A percentile compares a stretch with the other conserved stretches of the same genome.
Evolutionary conservation across 305 asterid genomes (phyloP).

Genomic region (Solanum hybrid): DNA sequence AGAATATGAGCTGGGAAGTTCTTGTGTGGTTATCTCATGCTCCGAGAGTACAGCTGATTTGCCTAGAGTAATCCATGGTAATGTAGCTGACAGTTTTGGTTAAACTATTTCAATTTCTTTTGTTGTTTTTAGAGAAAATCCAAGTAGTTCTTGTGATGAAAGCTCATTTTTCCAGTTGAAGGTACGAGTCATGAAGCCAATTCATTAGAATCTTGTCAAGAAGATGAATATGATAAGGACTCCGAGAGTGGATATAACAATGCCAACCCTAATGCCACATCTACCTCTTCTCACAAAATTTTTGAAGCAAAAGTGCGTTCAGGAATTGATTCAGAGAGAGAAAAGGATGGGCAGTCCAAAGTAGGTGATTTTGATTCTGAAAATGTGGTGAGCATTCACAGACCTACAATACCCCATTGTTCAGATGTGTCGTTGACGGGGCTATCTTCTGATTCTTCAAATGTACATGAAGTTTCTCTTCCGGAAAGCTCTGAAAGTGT

Average conservation of each 20-base stretch:
- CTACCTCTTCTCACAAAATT: conserved; percentile 1
- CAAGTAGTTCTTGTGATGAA: conserved; percentile 11
- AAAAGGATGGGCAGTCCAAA: not conserved
- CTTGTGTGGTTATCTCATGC: conserved; percentile 3
- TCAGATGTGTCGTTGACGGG: conserved; percentile 16
- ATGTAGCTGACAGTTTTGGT: not conserved
- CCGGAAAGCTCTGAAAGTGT: conserved; percentile 5
- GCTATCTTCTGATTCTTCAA: conserved; percentile 6
- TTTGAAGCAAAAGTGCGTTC: conserved; percentile 11
- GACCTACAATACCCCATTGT: conserved; percentile 6
- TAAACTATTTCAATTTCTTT: not conserved
- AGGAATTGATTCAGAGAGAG: not conserved
- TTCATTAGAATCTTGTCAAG: conserved; percentile 15
- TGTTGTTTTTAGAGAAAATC: conserved; percentile 12
- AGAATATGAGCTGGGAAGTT: conserved; percentile 4
- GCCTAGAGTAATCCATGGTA: conserved; percentile 9
- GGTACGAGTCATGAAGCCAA: conserved; percentile 15
- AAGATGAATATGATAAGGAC: conserved; percentile 14
- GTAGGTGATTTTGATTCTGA: not conserved
- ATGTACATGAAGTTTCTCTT: conserved; percentile 15
- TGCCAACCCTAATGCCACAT: not conserved
- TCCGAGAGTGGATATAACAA: conserved; percentile 1
- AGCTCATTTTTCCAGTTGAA: conserved; percentile 12
- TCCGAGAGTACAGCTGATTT: conserved; percentile 9
- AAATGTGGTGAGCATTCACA: not conserved